These are phyloP conservation scores for Agaricus bisporus DNA, from an alignment of 768 basidiomycete genomes.

Conservation along the genomic window DNA sequence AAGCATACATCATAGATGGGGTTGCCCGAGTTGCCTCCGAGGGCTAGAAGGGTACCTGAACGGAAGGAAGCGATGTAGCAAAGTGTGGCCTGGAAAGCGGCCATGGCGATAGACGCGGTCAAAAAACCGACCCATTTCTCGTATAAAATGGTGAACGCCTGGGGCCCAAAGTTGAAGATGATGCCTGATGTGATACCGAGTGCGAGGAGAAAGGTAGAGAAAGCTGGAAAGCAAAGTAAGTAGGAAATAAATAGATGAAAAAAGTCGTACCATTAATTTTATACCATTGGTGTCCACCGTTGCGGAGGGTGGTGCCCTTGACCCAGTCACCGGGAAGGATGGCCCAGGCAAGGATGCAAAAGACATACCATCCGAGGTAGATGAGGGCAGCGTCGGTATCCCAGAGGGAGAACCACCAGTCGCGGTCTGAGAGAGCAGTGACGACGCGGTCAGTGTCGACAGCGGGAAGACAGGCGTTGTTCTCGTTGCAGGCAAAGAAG, in stretches of 20 bases:
- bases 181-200: slow-evolving; percentile 66
- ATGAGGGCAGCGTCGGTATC: slow-evolving; percentile 70
- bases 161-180: slow-evolving; percentile 68
- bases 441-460: slow-evolving; percentile 36
- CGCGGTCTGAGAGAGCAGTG: slow-evolving; percentile 36
- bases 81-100: slow-evolving; percentile 63
- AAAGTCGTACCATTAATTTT: slow-evolving; percentile 83
- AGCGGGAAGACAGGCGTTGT: slow-evolving; percentile 56
- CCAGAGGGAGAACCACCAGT: slow-evolving; percentile 77
- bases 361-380: slow-evolving; percentile 91
- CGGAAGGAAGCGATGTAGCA: slow-evolving; percentile 72
- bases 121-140: slow-evolving; percentile 88
- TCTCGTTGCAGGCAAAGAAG: slow-evolving; percentile 73
- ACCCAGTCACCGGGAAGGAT: slow-evolving; percentile 72
- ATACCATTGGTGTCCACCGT: slow-evolving; percentile 74
- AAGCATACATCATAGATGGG: slow-evolving; percentile 79
- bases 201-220: slow-evolving; percentile 80
- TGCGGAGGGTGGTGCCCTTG: slow-evolving; percentile 64
- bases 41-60: slow-evolving; percentile 66
- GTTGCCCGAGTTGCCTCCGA: slow-evolving; percentile 90
- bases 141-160: slow-evolving; percentile 84
- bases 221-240: slow-evolving; percentile 45
- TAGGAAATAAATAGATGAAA: not conserved
- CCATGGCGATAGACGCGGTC: slow-evolving; percentile 78
- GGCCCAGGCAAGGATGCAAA: slow-evolving; percentile 75